Evolutionary conservation across 192 early-diverging fungal species (phyloP).

Genomic region (Allomyces javanicus): DNA sequence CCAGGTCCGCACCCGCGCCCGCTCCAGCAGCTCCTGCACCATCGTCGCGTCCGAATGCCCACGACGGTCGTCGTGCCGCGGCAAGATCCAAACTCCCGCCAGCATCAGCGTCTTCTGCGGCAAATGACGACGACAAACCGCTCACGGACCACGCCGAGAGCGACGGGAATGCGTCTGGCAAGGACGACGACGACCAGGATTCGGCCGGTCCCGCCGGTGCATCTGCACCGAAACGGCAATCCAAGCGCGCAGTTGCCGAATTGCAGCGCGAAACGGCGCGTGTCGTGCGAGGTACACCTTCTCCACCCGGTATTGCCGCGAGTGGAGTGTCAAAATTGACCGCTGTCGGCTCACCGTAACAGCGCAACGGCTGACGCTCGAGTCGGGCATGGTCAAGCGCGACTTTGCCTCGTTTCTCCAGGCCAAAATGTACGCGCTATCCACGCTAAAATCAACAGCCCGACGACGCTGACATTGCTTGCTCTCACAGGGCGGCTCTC

Average conservation of each 20-base stretch:
- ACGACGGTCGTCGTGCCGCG: too few species aligned
- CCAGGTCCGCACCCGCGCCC: too few species aligned
- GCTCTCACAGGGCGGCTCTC: neutral
- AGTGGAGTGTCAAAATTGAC: neutral
- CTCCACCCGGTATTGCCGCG: neutral
- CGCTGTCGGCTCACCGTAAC: neutral
- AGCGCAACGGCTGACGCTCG: neutral
- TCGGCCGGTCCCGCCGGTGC: too few species aligned
- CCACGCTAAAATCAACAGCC: neutral
- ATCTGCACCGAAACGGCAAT: neutral
- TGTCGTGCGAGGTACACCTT: neutral
- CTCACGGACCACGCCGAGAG: too few species aligned
- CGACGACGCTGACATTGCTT: neutral
- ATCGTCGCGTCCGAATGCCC: too few species aligned
- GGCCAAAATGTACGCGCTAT: neutral
- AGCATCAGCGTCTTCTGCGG: too few species aligned
- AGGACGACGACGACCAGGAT: too few species aligned
- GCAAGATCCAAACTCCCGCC: too few species aligned
- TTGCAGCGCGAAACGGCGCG: neutral
- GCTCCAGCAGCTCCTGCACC: too few species aligned
- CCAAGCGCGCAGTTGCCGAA: neutral
- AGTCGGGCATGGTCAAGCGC: neutral
- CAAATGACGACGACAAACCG: too few species aligned
- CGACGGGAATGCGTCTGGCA: too few species aligned
- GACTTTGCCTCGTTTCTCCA: neutral